Percentiles rank a stretch among this genome's conserved stretches.
Conservation (phyloP, 2,329 filamentous ascomycete genomes). For the Coniochaeta sp. region DNA sequence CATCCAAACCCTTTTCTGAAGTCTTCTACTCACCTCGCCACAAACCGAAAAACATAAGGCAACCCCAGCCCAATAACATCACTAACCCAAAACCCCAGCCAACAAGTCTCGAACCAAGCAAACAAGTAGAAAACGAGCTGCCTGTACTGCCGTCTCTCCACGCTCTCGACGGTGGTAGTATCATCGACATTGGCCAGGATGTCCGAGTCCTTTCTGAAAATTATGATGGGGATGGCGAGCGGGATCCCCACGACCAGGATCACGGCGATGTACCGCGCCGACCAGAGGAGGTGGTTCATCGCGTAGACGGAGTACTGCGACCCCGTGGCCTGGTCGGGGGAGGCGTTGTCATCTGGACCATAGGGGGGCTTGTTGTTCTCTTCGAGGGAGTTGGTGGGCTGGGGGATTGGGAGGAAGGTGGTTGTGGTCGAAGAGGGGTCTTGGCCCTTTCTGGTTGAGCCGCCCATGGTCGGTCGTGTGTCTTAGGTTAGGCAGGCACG, state of each 20-base stretch:
- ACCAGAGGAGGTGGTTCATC: constrained; percentile 8
- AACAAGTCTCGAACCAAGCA: constrained; percentile 13
- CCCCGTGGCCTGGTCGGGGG: background rate
- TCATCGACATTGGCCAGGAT: constrained; percentile 9
- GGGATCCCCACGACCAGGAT: constrained; percentile 10
- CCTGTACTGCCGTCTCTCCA: constrained; percentile 7
- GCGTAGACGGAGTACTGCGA: background rate
- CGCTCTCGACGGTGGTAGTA: too few species aligned
- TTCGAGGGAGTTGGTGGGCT: background rate
- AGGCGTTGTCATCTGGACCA: background rate
- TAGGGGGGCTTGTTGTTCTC: too few species aligned
- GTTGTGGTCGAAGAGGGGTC: too few species aligned
- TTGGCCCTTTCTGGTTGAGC: background rate
- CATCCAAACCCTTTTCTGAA: background rate
- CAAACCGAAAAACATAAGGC: constrained; percentile 18
- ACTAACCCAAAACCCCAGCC: constrained; percentile 13
- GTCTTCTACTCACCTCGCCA: constrained; percentile 13
- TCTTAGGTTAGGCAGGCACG: too few species aligned
- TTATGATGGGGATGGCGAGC: constrained; percentile 13
- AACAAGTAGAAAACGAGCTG: constrained; percentile 16
- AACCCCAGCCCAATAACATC: constrained; percentile 13
- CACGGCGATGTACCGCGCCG: constrained; percentile 12
- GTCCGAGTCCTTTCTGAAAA: constrained; percentile 9
- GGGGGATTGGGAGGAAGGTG: too few species aligned
- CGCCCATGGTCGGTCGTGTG: too few species aligned